Evolutionary conservation across 345 rosid species (phyloP).

Genomic region (Eucalyptus albens): DNA sequence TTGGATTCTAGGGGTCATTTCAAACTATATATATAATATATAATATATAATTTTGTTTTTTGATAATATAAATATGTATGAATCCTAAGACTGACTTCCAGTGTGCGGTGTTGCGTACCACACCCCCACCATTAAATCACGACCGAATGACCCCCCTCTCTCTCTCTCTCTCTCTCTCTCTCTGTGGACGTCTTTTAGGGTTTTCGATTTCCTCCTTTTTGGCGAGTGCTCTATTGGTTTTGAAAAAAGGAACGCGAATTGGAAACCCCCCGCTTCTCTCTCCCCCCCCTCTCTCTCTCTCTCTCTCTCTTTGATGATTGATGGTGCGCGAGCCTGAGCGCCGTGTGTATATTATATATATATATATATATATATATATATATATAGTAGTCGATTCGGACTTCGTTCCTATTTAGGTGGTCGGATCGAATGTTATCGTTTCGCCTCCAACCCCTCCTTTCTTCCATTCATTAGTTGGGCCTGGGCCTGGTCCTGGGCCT

Average conservation of each 20-base stretch:
- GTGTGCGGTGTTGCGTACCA: not conserved
- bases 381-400: not conserved
- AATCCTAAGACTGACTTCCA: not conserved
- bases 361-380: not conserved
- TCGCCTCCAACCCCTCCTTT: not conserved
- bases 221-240: not conserved
- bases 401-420: not conserved
- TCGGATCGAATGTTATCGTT: not conserved
- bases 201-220: not conserved
- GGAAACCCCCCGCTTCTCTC: not conserved
- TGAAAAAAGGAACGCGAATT: not conserved
- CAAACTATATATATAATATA: not conserved
- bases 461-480: not conserved
- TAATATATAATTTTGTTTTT: not conserved
- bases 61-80: not conserved
- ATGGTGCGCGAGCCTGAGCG: not conserved
- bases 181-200: not conserved
- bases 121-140: not conserved
- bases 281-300: not conserved
- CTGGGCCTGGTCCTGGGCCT: not conserved
- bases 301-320: not conserved
- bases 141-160: not conserved
- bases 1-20: not conserved
- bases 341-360: not conserved
- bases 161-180: not conserved